Conservation (phyloP, 2,329 filamentous ascomycete genomes). For the Arthrobotrys sphaeroides region DNA sequence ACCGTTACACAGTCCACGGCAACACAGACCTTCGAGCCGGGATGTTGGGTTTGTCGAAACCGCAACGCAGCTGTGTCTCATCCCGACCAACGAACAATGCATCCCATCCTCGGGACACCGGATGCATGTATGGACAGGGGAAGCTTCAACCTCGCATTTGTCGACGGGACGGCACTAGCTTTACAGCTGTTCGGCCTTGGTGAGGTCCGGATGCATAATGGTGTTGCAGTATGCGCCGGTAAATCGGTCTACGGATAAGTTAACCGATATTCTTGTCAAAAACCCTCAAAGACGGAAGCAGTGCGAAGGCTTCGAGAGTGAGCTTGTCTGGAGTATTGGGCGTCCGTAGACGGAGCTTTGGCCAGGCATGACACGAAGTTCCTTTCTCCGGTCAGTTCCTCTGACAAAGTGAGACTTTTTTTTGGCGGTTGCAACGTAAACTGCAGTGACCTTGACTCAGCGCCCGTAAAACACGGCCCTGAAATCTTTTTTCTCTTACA, state of each 20-base stretch:
- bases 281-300: not conserved
- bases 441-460: not conserved
- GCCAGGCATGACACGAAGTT: not conserved
- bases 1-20: constrained; percentile 16
- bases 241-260: constrained; percentile 29
- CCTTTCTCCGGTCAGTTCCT: not conserved
- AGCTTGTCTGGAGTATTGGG: not conserved
- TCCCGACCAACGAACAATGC: not conserved
- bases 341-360: not conserved
- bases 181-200: not conserved
- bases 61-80: constrained; percentile 12
- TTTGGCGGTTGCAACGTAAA: not conserved
- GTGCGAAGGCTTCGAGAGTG: no score
- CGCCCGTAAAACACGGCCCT: not conserved
- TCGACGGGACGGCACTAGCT: constrained; percentile 3
- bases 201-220: constrained; percentile 12
- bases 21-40: constrained; percentile 4
- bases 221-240: constrained; percentile 16
- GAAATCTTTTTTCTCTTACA: not conserved
- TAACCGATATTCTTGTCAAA: constrained; percentile 4
- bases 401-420: constrained; percentile 24
- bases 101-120: constrained; percentile 6
- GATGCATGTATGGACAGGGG: constrained; percentile 11
- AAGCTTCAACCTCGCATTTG: constrained; percentile 14
- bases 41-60: constrained; percentile 38